Evolutionary conservation across 371 early-diverging fungal genomes (phyloP).

Genomic region (Rhizomucor pusillus): DNA sequence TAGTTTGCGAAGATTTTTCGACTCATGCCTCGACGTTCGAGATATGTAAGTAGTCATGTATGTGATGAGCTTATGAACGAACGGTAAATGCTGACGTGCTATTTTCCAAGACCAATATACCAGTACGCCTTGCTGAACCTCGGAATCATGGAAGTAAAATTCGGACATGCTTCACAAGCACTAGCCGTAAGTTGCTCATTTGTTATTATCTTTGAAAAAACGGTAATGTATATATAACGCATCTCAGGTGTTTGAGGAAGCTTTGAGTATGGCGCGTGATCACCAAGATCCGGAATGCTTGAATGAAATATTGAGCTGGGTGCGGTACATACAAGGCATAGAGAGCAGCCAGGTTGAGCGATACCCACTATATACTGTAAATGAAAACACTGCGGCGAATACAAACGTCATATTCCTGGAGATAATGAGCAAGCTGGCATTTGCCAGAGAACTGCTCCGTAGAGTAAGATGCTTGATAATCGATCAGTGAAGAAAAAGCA

Average conservation of each 20-base stretch:
- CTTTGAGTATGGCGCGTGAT: conserved; percentile 31
- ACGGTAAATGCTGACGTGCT: background rate
- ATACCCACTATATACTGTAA: conserved; percentile 2
- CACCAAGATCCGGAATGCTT: conserved; percentile 33
- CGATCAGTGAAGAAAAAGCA: background rate
- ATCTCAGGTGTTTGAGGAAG: conserved; percentile 30
- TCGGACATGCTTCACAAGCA: conserved; percentile 34
- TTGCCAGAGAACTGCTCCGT: conserved; percentile 18
- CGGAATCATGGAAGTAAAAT: conserved; percentile 38
- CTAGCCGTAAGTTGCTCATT: conserved; percentile 16
- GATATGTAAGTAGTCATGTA: conserved; percentile 27
- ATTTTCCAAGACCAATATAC: conserved; percentile 24
- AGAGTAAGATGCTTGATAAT: background rate
- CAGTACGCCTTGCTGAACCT: conserved; percentile 37
- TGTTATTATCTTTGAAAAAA: too few relatives aligned
- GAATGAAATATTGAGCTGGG: conserved; percentile 31
- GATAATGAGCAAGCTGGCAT: conserved; percentile 8
- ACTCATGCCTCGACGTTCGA: conserved; percentile 22
- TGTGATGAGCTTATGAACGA: background rate
- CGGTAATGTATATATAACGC: too few relatives aligned
- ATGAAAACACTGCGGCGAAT: conserved; percentile 3
- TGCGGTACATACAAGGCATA: conserved; percentile 10
- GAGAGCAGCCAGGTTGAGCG: conserved; percentile 2
- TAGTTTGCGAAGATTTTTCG: conserved; percentile 29
- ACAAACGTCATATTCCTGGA: conserved; percentile 16